Percentiles rank a stretch among this genome's conserved stretches.
phyloP scores from a whole-genome alignment of 2,329 filamentous ascomycete species.

The Verticillium zaregamsianum region DNA sequence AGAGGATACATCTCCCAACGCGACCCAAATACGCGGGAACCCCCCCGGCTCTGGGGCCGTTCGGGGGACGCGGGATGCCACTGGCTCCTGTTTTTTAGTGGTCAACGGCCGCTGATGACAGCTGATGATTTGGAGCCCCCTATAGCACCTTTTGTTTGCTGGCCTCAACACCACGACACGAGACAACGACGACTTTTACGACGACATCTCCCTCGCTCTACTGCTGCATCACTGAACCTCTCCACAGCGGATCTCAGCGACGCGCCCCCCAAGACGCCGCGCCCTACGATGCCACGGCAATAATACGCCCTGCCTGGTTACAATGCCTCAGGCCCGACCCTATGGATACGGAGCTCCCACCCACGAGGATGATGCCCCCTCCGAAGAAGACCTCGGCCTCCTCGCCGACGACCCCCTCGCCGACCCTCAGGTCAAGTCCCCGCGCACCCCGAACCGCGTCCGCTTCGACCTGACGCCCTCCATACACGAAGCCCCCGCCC shows the following conservation, averaged over 20 bases:
- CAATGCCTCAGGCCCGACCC: conserved; percentile 15
- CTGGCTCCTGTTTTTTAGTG: neutral
- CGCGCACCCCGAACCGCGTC: conserved; percentile 67
- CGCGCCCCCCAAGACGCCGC: neutral
- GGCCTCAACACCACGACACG: neutral
- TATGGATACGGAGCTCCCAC: conserved; percentile 14
- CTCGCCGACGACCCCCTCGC: conserved; percentile 16
- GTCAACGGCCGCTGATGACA: neutral
- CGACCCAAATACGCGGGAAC: neutral
- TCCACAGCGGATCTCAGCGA: neutral
- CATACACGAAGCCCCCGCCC: conserved; percentile 24
- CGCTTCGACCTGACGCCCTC: conserved; percentile 62
- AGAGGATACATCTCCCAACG: neutral
- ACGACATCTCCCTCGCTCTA: neutral
- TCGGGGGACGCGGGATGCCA: neutral
- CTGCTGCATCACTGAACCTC: neutral
- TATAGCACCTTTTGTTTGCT: neutral
- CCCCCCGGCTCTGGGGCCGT: neutral
- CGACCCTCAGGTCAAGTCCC: conserved; percentile 27
- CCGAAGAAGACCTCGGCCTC: conserved; percentile 17
- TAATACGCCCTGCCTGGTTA: conserved; percentile 8
- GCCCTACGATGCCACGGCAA: conserved; percentile 5
- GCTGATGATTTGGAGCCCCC: neutral
- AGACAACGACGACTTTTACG: neutral
- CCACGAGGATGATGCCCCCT: conserved; percentile 10